Evolutionary conservation across 805 yeast genomes (phyloP).

Genomic region (Barnettozyma siamensis): DNA sequence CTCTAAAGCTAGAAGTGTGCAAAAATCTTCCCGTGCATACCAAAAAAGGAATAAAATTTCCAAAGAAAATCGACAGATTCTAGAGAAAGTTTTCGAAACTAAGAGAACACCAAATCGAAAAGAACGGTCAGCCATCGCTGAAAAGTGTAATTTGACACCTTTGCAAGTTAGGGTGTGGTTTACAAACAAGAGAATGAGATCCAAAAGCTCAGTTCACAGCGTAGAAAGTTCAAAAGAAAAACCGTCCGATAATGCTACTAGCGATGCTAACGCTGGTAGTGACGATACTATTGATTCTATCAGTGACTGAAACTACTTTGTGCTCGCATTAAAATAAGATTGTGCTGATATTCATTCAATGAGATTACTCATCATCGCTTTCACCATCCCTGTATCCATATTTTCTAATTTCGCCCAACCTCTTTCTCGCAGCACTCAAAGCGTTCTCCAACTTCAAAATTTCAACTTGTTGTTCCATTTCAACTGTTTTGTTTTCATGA

Average conservation of each 20-base stretch:
- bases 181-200: slow-evolving; percentile 28
- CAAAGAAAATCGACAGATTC: slow-evolving; percentile 8
- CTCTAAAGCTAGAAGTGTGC: too few relatives aligned
- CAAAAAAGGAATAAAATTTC: slow-evolving; percentile 1
- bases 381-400: slow-evolving; percentile 65
- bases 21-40: too few relatives aligned
- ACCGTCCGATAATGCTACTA: too few relatives aligned
- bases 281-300: too few relatives aligned
- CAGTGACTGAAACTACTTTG: too few relatives aligned
- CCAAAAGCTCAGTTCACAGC: slow-evolving; percentile 14
- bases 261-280: too few relatives aligned
- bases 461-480: slow-evolving; percentile 92
- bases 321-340: too few relatives aligned
- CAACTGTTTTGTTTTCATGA: slow-evolving; percentile 77
- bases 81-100: slow-evolving; percentile 20
- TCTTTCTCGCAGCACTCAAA: slow-evolving; percentile 64
- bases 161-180: slow-evolving; percentile 33
- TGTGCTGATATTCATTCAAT: too few relatives aligned
- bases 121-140: slow-evolving; percentile 27
- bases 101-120: slow-evolving; percentile 25
- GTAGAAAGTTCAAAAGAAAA: too few relatives aligned
- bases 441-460: slow-evolving; percentile 78
- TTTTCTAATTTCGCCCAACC: slow-evolving; percentile 79
- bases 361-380: slow-evolving; percentile 42
- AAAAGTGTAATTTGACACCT: slow-evolving; percentile 24